Conservation (phyloP, 306 rosid genomes). For the Pyrus bretschneideri region DNA sequence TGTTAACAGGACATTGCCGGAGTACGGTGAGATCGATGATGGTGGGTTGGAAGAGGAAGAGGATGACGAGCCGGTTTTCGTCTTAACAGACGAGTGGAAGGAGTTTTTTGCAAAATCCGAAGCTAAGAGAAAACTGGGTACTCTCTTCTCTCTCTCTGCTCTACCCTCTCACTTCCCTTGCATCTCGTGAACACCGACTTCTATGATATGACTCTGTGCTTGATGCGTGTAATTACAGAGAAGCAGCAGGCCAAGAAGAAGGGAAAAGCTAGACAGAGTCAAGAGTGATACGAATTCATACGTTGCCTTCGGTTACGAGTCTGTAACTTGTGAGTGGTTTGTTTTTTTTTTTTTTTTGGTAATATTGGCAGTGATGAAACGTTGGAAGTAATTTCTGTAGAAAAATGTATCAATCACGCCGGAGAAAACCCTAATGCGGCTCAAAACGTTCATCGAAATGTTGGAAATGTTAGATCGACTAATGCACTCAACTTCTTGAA, state of each 20-base stretch:
- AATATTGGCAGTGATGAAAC: too few relatives aligned
- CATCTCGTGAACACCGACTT: neutral
- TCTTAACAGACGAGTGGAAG: conserved; percentile 73
- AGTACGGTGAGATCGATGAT: neutral
- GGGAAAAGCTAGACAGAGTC: conserved; percentile 3
- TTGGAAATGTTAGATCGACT: neutral
- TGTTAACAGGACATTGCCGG: conserved; percentile 39
- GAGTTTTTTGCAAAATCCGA: conserved; percentile 76
- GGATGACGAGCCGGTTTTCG: conserved; percentile 61
- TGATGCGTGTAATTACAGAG: conserved; percentile 24
- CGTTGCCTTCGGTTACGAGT: neutral
- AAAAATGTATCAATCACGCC: neutral
- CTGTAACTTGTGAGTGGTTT: neutral
- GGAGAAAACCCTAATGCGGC: neutral
- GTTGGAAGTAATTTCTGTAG: neutral
- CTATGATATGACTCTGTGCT: neutral
- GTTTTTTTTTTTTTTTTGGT: too few relatives aligned
- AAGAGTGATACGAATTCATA: neutral
- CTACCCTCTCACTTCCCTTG: neutral
- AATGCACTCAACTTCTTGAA: neutral
- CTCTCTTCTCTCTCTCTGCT: neutral
- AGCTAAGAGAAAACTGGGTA: conserved; percentile 60
- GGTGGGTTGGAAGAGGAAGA: conserved; percentile 42
- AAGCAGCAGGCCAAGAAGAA: conserved; percentile 49
- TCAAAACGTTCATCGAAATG: neutral